These are phyloP conservation scores for Mycena vulgaris DNA, from an alignment of 768 basidiomycete species.

Conservation along the genomic window DNA sequence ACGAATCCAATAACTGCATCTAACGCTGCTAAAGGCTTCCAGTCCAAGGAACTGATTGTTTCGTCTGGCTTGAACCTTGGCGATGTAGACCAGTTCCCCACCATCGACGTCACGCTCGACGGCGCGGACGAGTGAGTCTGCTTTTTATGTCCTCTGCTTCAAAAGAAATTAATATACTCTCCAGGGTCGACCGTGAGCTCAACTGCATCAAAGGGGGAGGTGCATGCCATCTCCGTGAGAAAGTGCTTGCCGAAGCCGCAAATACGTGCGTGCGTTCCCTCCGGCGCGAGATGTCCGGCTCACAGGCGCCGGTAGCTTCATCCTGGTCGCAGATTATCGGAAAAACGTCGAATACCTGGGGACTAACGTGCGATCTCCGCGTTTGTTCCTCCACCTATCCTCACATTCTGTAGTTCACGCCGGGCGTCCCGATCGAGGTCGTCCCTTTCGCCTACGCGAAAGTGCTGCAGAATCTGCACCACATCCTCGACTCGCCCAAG, in stretches of 20 bases:
- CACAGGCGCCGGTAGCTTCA: constrained; percentile 66
- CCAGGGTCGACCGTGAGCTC: constrained; percentile 86
- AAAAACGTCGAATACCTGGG: constrained; percentile 91
- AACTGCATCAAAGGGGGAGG: constrained; percentile 99
- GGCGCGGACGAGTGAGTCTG: constrained; percentile 93
- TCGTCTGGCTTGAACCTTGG: constrained; percentile 82
- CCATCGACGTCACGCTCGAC: constrained; percentile 97
- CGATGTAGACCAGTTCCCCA: constrained; percentile 90
- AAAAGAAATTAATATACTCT: not conserved
- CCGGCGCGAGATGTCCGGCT: constrained; percentile 4
- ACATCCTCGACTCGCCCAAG: constrained; percentile 73
- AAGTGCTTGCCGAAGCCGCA: constrained; percentile 97
- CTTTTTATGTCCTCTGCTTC: not conserved
- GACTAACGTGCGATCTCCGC: constrained; percentile 73
- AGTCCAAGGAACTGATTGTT: constrained; percentile 96
- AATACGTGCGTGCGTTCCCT: constrained; percentile 74
- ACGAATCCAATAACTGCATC: constrained; percentile 11
- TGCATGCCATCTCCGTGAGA: constrained; percentile 96
- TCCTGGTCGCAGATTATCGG: constrained; percentile 95
- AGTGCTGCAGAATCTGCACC: constrained; percentile 80
- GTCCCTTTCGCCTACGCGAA: constrained; percentile 96
- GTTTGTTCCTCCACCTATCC: not conserved
- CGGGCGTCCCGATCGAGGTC: constrained; percentile 97
- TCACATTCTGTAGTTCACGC: constrained; percentile 69
- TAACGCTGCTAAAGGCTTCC: constrained; percentile 73